Conservation (phyloP, 1,284 basidiomycete species). For the Malassezia japonica region DNA sequence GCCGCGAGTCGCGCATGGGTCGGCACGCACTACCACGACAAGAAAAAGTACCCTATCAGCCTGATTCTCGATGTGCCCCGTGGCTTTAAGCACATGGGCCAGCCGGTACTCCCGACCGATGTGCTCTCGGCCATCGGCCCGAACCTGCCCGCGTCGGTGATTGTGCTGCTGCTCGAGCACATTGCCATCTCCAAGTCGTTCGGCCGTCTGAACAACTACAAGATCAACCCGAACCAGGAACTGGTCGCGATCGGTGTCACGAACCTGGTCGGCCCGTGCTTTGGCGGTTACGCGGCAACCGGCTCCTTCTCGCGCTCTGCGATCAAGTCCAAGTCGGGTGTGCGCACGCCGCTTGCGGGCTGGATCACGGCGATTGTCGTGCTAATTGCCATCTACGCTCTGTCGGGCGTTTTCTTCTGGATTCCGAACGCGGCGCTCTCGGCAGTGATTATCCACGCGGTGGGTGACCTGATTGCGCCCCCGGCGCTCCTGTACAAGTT, state of each 20-base stretch:
- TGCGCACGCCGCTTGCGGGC: conserved; percentile 84
- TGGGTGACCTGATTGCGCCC: conserved; percentile 79
- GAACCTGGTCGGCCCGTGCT: conserved; percentile 57
- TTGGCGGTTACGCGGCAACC: conserved; percentile 88
- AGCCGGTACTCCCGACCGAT: conserved; percentile 58
- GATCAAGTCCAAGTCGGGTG: conserved; percentile 88
- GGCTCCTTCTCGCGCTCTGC: conserved; percentile 97
- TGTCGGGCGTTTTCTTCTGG: conserved; percentile 51
- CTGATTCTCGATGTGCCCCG: conserved; percentile 64
- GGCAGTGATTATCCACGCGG: conserved; percentile 83
- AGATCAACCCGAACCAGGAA: conserved; percentile 95
- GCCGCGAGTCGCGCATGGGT: conserved; percentile 48
- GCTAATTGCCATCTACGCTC: conserved; percentile 83
- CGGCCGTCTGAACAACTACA: conserved; percentile 90
- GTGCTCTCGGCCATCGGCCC: conserved; percentile 64
- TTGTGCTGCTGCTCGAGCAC: conserved; percentile 89
- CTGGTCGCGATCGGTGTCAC: conserved; percentile 95
- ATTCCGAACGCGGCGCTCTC: conserved; percentile 60
- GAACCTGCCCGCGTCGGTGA: conserved; percentile 80
- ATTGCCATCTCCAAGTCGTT: conserved; percentile 89
- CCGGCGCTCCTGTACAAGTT: conserved; percentile 79
- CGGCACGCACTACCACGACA: conserved; percentile 24
- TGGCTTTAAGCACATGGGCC: conserved; percentile 59
- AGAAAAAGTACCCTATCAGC: conserved; percentile 70
- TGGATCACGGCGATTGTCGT: conserved; percentile 78